Evolutionary conservation across 2,329 filamentous ascomycete genomes (phyloP).

Genomic region (Cordyceps cateniannulata): DNA sequence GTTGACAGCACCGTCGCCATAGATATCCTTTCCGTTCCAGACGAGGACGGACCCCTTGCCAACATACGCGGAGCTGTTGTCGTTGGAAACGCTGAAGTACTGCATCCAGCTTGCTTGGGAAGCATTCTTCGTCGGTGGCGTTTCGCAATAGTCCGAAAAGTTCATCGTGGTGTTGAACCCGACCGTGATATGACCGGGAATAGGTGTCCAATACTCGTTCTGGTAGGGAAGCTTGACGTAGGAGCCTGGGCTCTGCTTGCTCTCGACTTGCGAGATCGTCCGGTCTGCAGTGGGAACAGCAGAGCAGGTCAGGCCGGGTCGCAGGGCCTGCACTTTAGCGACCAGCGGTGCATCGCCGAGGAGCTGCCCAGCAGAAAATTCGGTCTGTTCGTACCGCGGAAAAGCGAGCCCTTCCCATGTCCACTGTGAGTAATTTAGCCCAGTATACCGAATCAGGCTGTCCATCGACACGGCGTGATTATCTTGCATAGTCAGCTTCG

Average conservation of each 20-base stretch:
- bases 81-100: constrained; percentile 17
- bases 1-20: constrained; percentile 18
- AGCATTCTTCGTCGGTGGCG: constrained; percentile 12
- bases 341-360: constrained; percentile 12
- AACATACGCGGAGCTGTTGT: constrained; percentile 15
- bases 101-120: constrained; percentile 16
- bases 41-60: constrained; percentile 19
- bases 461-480: constrained; percentile 21
- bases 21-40: constrained; percentile 14
- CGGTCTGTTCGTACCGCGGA: constrained; percentile 15
- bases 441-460: constrained; percentile 21
- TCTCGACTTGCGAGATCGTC: constrained; percentile 10
- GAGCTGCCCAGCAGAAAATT: constrained; percentile 8
- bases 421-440: constrained; percentile 26
- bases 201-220: not conserved
- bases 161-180: constrained; percentile 19
- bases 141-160: constrained; percentile 17
- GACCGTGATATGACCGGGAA: constrained; percentile 11
- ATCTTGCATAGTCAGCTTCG: constrained; percentile 18
- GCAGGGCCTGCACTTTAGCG: constrained; percentile 16
- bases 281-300: constrained; percentile 14
- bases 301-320: constrained; percentile 18
- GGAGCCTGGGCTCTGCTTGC: constrained; percentile 4
- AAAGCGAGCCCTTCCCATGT: constrained; percentile 25
- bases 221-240: constrained; percentile 9